These are phyloP conservation scores for Phycomyces nitens DNA, from an alignment of 192 early-diverging fungal species.

Conservation along the genomic window DNA sequence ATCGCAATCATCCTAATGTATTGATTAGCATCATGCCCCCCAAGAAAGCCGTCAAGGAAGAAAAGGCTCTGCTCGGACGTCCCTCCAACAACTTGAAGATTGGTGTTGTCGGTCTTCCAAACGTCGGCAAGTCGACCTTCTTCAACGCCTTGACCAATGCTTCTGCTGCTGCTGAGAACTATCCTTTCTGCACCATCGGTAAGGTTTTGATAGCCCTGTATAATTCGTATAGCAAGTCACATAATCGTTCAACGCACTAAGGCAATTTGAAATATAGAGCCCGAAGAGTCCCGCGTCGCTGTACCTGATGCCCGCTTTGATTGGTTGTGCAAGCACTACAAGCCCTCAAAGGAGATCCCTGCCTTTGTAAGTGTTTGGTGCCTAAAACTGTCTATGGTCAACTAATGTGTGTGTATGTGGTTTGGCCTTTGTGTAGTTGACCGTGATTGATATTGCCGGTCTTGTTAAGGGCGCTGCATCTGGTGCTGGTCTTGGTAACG, in stretches of 20 bases:
- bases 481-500: slow-evolving; percentile 84
- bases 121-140: slow-evolving; percentile 90
- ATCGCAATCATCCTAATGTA: too few species aligned
- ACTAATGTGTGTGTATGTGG: not conserved
- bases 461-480: slow-evolving; percentile 87
- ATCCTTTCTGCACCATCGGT: slow-evolving; percentile 95
- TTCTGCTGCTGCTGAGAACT: slow-evolving; percentile 81
- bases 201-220: not conserved
- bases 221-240: not conserved
- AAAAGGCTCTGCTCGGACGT: slow-evolving; percentile 74
- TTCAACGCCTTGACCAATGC: slow-evolving; percentile 81
- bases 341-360: slow-evolving; percentile 62
- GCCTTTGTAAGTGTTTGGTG: slow-evolving; percentile 46
- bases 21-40: slow-evolving; percentile 57
- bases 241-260: too few species aligned
- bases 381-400: too few species aligned
- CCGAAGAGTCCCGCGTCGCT: slow-evolving; percentile 83
- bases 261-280: too few species aligned
- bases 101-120: slow-evolving; percentile 96
- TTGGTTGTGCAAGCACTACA: slow-evolving; percentile 69
- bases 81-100: slow-evolving; percentile 88
- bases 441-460: slow-evolving; percentile 96
- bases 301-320: slow-evolving; percentile 91
- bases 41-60: slow-evolving; percentile 74
- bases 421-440: slow-evolving; percentile 68